These are phyloP conservation scores for Rhexocercosporidium sp. DNA, from an alignment of 2,329 filamentous ascomycete species.

Conservation along the genomic window DNA sequence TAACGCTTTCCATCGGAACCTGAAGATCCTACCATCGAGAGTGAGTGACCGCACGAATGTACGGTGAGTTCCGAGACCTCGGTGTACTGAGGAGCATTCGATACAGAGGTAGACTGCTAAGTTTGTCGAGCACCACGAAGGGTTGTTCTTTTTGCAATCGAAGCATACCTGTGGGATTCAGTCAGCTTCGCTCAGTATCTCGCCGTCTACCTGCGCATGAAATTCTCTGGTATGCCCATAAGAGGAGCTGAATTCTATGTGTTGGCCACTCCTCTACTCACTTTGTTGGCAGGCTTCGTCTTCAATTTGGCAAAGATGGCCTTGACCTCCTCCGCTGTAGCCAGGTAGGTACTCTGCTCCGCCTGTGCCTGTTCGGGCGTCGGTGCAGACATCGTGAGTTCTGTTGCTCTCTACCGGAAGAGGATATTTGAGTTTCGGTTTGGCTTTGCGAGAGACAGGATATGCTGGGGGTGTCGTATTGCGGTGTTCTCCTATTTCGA, in stretches of 20 bases:
- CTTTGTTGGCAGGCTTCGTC: constrained; percentile 93
- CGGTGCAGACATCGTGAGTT: neutral
- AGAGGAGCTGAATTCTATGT: neutral
- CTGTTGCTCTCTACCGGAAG: neutral
- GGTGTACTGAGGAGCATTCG: constrained; percentile 95
- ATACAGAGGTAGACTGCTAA: constrained; percentile 98
- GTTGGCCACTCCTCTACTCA: constrained; percentile 46
- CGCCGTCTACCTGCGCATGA: neutral
- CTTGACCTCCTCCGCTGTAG: constrained; percentile 49
- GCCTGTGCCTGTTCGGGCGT: constrained; percentile 1
- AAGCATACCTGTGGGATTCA: constrained; percentile 80
- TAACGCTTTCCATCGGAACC: neutral
- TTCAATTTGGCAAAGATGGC: constrained; percentile 98
- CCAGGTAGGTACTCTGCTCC: neutral
- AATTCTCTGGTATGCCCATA: neutral
- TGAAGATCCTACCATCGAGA: constrained; percentile 79
- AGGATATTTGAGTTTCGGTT: neutral
- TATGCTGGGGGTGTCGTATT: neutral
- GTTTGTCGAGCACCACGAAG: constrained; percentile 96
- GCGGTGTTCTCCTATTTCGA: constrained; percentile 24
- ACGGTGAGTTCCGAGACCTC: constrained; percentile 97
- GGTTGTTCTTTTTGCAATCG: constrained; percentile 96
- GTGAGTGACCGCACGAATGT: constrained; percentile 99
- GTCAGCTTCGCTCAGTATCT: neutral
- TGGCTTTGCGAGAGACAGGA: neutral